Conservation (phyloP, 179 eudicot species). For the Monotropa hypopitys region DNA sequence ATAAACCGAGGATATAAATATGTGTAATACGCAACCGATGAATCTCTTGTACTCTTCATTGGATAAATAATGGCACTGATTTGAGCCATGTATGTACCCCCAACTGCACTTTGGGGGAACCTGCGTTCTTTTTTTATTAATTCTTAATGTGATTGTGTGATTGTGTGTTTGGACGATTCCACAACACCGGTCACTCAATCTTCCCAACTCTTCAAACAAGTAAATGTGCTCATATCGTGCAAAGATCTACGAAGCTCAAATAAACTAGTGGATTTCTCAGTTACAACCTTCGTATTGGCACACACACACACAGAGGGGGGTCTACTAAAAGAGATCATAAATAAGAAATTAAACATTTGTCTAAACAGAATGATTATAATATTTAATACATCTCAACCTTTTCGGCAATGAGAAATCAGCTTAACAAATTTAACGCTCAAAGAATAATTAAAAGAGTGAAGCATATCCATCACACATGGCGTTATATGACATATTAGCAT, state of each 20-base stretch:
- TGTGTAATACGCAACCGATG: too few relatives aligned
- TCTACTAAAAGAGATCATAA: not conserved
- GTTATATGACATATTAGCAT: not conserved
- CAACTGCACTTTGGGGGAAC: too few relatives aligned
- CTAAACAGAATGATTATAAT: not conserved
- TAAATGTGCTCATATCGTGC: not conserved
- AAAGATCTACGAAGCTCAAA: not conserved
- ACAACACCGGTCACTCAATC: not conserved
- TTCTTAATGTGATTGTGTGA: too few relatives aligned
- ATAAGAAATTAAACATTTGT: not conserved
- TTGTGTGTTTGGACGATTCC: too few relatives aligned
- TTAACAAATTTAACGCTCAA: not conserved
- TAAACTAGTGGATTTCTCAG: not conserved
- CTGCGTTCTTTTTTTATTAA: too few relatives aligned
- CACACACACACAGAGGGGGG: not conserved
- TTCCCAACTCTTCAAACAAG: not conserved
- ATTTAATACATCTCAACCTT: not conserved
- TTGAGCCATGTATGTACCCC: too few relatives aligned
- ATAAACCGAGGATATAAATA: too few relatives aligned
- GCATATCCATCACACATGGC: not conserved
- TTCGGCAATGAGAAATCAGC: not conserved
- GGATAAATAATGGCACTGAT: too few relatives aligned
- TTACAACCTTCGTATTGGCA: not conserved
- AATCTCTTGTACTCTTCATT: too few relatives aligned
- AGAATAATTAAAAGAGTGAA: not conserved